Evolutionary conservation across 2,329 filamentous ascomycete genomes (phyloP).

Genomic region (Aspergillus arachidicola): DNA sequence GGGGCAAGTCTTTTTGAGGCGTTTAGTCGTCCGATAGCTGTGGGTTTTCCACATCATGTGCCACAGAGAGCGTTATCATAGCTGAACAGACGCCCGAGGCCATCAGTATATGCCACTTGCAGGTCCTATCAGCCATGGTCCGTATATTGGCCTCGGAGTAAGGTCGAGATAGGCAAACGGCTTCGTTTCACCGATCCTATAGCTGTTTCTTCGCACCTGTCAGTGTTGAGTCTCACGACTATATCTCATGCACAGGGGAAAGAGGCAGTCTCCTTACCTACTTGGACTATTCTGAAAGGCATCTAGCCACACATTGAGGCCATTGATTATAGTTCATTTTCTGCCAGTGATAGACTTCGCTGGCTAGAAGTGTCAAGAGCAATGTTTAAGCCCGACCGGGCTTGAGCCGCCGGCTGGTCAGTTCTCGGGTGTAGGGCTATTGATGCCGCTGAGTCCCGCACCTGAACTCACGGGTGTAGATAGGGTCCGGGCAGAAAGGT

Average conservation of each 20-base stretch:
- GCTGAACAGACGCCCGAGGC: background rate
- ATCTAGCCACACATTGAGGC: no score
- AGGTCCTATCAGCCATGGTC: background rate
- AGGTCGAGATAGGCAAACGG: background rate
- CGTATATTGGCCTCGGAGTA: background rate
- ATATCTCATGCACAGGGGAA: background rate
- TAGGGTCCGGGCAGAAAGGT: background rate
- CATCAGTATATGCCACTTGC: background rate
- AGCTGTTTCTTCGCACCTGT: background rate
- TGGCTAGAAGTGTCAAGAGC: background rate
- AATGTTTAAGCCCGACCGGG: background rate
- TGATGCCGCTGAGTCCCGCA: background rate
- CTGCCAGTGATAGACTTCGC: background rate
- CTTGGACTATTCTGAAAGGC: no score
- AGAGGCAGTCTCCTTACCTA: background rate
- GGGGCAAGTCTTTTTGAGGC: background rate
- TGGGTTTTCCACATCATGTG: background rate
- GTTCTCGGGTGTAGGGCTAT: background rate
- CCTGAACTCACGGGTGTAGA: background rate
- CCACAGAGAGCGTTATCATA: background rate
- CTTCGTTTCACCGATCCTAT: background rate
- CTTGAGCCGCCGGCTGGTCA: background rate
- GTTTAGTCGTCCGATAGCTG: background rate
- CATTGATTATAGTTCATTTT: background rate
- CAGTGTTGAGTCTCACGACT: background rate